Percentiles rank a stretch among this genome's conserved stretches.
Evolutionary conservation across 345 rosid genomes (phyloP).

Genomic region (Triadica sebifera): DNA sequence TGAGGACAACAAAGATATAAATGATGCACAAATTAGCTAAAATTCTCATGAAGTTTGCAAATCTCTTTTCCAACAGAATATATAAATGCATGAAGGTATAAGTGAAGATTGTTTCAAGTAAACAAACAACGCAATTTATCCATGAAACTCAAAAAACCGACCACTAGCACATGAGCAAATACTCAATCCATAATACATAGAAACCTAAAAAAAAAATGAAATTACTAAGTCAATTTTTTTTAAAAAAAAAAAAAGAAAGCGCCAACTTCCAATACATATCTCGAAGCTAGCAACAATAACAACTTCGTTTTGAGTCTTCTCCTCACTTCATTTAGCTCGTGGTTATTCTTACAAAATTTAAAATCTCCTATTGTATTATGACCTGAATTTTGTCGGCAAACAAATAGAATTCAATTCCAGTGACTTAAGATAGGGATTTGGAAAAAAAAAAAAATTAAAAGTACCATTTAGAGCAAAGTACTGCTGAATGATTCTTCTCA

Average conservation of each 20-base stretch:
- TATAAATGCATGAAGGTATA: not conserved
- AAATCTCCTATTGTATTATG: not conserved
- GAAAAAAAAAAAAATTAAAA: not conserved
- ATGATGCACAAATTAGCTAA: not conserved
- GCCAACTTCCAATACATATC: no score
- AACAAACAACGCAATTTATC: not conserved
- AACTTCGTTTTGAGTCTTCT: not conserved
- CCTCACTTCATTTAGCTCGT: no score
- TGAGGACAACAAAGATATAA: no score
- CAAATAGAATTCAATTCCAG: not conserved
- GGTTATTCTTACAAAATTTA: not conserved
- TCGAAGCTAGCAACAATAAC: not conserved
- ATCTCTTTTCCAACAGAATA: not conserved
- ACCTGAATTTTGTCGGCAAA: not conserved
- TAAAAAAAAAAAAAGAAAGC: no score
- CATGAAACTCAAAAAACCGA: not conserved
- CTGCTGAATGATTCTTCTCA: slow-evolving; percentile 48
- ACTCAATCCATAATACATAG: not conserved
- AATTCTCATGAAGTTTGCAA: not conserved
- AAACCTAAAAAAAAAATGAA: no score
- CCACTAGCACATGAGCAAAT: not conserved
- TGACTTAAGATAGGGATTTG: not conserved
- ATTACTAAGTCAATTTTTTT: no score
- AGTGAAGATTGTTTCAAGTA: not conserved
- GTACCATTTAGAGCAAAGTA: slow-evolving; percentile 68